Base-by-base conservation (phyloP, 192 early-diverging fungal species). In the Neocallimastix lanati region DNA sequence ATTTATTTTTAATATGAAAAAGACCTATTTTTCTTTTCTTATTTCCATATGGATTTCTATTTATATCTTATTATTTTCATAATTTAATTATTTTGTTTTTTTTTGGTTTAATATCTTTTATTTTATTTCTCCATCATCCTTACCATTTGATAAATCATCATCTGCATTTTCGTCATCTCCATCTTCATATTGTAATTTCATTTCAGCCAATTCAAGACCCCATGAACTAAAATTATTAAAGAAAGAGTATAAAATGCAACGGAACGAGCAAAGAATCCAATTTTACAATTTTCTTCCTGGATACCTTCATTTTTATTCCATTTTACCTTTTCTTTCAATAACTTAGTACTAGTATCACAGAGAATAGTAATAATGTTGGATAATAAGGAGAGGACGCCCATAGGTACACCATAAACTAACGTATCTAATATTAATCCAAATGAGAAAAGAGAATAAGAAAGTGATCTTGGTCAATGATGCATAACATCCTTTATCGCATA, bases 211-310 rank as follows among this genome's bases (percentile, higher is more conserved):
- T 3, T 67, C 50, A 67, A 67, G 50, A 67, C 50, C 50, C 88
- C 91, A 81, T 94, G 93, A 67, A 94, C 82, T 16, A 95, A 86
- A 30, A 94, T 85, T 76, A 90, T 83, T 29, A 92, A 80, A 0
- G 93, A 92, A 81, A 95, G 85, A 2, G 92, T 92, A 13, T 89
- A 86, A 84, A 93, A 95, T 16, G 91, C 81, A 0, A 90, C 86
- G 78, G 87, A 91, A 40, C 93, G 93, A 2, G 92, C 93, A 29
- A 87, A 86, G 87, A 88, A 93, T 13, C 92, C 90, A 28, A 85
- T 79, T 29, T 92, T 85, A 82, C 92, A 94, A 18, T 78, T 83
- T 0, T 86, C 84, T 16, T 85, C 83, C 15, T 83, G 40, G 28
- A 86, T 90, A 81, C 90, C 84, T 16, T 92, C 79, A 78, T 87